phyloP scores from a whole-genome alignment of 2,329 filamentous ascomycete genomes.

The Trichoderma breve region DNA sequence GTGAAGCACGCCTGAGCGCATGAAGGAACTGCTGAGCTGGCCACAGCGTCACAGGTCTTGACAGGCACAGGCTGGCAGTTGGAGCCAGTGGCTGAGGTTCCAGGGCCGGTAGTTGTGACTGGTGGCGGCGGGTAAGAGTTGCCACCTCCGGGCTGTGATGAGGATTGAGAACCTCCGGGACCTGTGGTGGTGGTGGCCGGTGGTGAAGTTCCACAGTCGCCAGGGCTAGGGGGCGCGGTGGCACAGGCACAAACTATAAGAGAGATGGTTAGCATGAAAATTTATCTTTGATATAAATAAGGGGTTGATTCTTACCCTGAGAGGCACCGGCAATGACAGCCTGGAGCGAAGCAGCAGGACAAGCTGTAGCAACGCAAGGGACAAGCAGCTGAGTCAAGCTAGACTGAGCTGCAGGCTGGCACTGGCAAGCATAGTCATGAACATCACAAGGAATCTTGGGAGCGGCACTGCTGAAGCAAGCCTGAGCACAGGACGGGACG shows the following conservation, averaged over 20 bases:
- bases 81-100: neutral
- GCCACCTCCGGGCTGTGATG: neutral
- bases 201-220: conserved; percentile 13
- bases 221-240: conserved; percentile 16
- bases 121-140: neutral
- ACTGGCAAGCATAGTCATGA: conserved; percentile 32
- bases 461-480: conserved; percentile 30
- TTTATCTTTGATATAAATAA: neutral
- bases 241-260: conserved; percentile 26
- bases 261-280: neutral
- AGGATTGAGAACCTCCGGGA: neutral
- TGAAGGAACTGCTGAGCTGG: conserved; percentile 28
- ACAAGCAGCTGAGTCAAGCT: conserved; percentile 28
- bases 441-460: conserved; percentile 29
- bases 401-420: conserved; percentile 26
- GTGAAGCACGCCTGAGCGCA: conserved; percentile 32
- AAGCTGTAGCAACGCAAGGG: conserved; percentile 30
- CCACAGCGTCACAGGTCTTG: conserved; percentile 28
- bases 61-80: conserved; percentile 13
- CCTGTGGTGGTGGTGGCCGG: neutral
- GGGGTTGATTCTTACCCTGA: neutral
- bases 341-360: conserved; percentile 23
- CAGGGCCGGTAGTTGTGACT: neutral
- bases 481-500: conserved; percentile 30
- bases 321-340: conserved; percentile 30